These are phyloP conservation scores for Durotheca rogersii DNA, from an alignment of 495 filamentous ascomycete genomes.

Conservation along the genomic window DNA sequence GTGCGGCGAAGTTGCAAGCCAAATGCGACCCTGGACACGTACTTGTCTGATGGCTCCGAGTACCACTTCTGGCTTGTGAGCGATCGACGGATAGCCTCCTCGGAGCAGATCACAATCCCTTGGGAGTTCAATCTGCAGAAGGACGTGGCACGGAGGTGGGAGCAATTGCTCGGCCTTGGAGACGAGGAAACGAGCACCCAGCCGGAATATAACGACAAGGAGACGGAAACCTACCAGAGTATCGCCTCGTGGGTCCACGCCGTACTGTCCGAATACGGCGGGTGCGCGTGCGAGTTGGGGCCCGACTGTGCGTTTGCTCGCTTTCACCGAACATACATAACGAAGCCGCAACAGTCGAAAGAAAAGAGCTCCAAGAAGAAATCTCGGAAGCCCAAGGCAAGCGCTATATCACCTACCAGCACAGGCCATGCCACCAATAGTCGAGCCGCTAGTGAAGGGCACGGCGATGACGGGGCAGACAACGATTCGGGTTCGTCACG, in stretches of 20 bases:
- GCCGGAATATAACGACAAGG: slow-evolving; percentile 46
- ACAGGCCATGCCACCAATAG: slow-evolving; percentile 72
- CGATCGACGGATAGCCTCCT: slow-evolving; percentile 63
- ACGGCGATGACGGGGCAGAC: slow-evolving; percentile 54
- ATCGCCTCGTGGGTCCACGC: slow-evolving; percentile 60
- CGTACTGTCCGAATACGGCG: slow-evolving; percentile 81
- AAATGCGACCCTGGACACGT: slow-evolving; percentile 78
- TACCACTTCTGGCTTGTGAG: slow-evolving; percentile 90
- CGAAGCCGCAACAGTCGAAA: slow-evolving; percentile 44
- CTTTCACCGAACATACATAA: slow-evolving; percentile 66
- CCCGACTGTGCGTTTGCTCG: slow-evolving; percentile 67
- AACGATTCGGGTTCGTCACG: slow-evolving; percentile 71
- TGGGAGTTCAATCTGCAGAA: slow-evolving; percentile 57
- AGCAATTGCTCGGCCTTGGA: slow-evolving; percentile 52
- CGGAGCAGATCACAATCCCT: slow-evolving; percentile 57
- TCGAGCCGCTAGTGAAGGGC: slow-evolving; percentile 73
- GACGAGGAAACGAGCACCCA: slow-evolving; percentile 48
- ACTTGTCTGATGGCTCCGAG: slow-evolving; percentile 69
- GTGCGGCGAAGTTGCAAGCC: slow-evolving; percentile 84
- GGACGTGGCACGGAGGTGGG: slow-evolving; percentile 42
- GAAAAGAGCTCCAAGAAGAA: slow-evolving; percentile 63
- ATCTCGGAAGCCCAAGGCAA: slow-evolving; percentile 55
- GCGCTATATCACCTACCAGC: slow-evolving; percentile 64
- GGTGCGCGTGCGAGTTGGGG: slow-evolving; percentile 75
- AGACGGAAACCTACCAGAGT: slow-evolving; percentile 47